Evolutionary conservation across 2,329 filamentous ascomycete genomes (phyloP).

Genomic region (Aspergillus quadricinctus): DNA sequence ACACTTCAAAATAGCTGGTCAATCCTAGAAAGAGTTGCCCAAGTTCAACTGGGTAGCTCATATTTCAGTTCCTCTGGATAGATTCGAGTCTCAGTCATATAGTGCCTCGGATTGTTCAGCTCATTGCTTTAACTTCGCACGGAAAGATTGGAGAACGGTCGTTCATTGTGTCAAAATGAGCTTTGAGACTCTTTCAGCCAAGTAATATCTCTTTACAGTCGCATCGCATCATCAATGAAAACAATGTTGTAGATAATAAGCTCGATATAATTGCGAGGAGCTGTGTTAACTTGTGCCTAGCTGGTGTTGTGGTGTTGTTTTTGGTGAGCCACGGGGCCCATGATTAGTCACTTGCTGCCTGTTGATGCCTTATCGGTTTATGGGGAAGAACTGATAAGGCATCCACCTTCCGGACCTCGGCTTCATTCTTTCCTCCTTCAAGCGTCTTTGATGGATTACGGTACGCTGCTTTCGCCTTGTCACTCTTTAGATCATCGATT

Average conservation of each 20-base stretch:
- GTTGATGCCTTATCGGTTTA: neutral
- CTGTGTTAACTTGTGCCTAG: too few species aligned
- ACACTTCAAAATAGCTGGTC: neutral
- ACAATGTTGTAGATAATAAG: neutral
- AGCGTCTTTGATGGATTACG: neutral
- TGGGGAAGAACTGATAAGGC: neutral
- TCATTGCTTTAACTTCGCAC: neutral
- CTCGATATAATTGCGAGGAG: neutral
- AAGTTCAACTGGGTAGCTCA: neutral
- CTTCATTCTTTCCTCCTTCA: neutral
- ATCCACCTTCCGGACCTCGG: neutral
- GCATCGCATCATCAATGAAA: neutral
- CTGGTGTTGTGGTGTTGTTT: too few species aligned
- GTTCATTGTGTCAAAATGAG: neutral
- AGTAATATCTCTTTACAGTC: neutral
- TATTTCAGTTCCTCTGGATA: neutral
- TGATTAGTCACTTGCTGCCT: neutral
- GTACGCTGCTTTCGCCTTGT: neutral
- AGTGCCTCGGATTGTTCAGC: neutral
- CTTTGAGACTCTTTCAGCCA: neutral
- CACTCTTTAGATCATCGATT: neutral
- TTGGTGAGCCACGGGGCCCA: too few species aligned
- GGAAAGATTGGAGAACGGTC: neutral
- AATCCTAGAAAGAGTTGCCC: neutral
- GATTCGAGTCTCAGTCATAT: neutral